Percentiles rank a stretch among this genome's conserved stretches.
These are phyloP conservation scores for Mortierella sp. DNA, from an alignment of 371 early-diverging fungal genomes.

Conservation along the genomic window DNA sequence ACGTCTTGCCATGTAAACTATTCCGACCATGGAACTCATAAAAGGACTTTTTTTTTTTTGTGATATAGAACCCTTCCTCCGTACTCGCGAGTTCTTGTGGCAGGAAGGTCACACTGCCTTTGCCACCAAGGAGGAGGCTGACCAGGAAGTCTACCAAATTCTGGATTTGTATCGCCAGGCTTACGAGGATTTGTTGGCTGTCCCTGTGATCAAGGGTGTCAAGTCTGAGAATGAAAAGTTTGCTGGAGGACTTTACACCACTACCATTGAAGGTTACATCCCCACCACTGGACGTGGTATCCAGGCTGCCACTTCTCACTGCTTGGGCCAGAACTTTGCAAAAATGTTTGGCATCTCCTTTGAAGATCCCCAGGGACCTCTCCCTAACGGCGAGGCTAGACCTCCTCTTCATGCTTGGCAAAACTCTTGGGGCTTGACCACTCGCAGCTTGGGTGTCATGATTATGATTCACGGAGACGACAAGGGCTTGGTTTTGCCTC, in stretches of 20 bases:
- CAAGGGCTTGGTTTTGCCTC: slow-evolving; percentile 99
- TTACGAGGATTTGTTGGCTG: slow-evolving; percentile 98
- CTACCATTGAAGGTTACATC: slow-evolving; percentile 99
- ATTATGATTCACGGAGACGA: slow-evolving; percentile 99
- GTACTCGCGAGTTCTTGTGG: slow-evolving; percentile 99
- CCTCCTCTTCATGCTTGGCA: slow-evolving; percentile 93
- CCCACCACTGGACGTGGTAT: slow-evolving; percentile 99
- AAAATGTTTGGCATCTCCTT: slow-evolving; percentile 98
- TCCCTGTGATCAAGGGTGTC: slow-evolving; percentile 98
- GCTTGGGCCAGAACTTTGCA: slow-evolving; percentile 99
- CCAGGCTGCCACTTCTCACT: slow-evolving; percentile 99
- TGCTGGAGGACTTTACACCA: slow-evolving; percentile 99
- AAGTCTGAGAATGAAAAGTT: slow-evolving; percentile 99
- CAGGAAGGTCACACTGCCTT: slow-evolving; percentile 99
- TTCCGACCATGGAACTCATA: not conserved
- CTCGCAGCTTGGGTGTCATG: slow-evolving; percentile 99
- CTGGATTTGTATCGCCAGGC: slow-evolving; percentile 97
- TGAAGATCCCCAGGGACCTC: slow-evolving; percentile 74
- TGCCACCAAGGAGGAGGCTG: slow-evolving; percentile 93
- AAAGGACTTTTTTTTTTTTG: slow-evolving; percentile 9
- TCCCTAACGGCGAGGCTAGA: slow-evolving; percentile 65
- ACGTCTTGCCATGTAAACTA: not conserved
- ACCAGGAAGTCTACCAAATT: slow-evolving; percentile 92
- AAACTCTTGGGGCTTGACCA: slow-evolving; percentile 99
- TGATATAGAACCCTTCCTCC: slow-evolving; percentile 93